Base-by-base conservation (phyloP, 2,329 filamentous ascomycete species). In the Curvularia hawaiiensis region DNA sequence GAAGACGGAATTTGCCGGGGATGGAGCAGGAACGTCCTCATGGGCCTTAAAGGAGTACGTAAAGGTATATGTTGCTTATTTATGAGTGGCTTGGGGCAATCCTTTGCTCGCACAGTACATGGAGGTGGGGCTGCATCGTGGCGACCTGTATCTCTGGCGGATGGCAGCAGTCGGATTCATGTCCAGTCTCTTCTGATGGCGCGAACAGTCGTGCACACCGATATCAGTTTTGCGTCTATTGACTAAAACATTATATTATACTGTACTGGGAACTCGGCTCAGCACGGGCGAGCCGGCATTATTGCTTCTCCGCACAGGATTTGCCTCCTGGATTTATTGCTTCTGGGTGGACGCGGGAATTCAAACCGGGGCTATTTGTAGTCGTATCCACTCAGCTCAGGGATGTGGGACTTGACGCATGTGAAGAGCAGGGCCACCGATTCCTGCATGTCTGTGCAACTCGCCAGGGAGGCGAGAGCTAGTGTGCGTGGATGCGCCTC, bases 51-150 rank as follows among this genome's bases (percentile, higher is more conserved):
- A 35, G 9, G 7, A 16, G 33, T 35, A 50, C 24, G 47, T 40
- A 50, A 50, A 50, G 12, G 35, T 24, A 30, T 18, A 50, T 47
- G 56, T 24, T 54, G 46, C 58, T 43, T 45, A n/a, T 26, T 50
- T 26, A 10, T 39, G 4, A 3, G n/a, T 31, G n/a, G 24, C 22
- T 24, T 40, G 16, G 33, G 33, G 18, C 24, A n/a, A 40, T 50
- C 28, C 47, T 30, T 40, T n/a, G 22, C 14, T 30, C 24, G 47
- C 26, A 24, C 24, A 40, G 16, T 26, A 18, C 31, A 31, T 31
- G 14, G n/a, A 45, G 30, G 50, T 45, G 24, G 50, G 52, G 46
- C 33, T n/a, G 46, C 18, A 28, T 38, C 7, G 30, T 33, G 18
- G 11, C 12, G 44, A 47, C 31, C 44, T 47, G n/a, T 22, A 22